Base-by-base conservation (phyloP, 129 eudicot genomes). In the Arctium minus region DNA sequence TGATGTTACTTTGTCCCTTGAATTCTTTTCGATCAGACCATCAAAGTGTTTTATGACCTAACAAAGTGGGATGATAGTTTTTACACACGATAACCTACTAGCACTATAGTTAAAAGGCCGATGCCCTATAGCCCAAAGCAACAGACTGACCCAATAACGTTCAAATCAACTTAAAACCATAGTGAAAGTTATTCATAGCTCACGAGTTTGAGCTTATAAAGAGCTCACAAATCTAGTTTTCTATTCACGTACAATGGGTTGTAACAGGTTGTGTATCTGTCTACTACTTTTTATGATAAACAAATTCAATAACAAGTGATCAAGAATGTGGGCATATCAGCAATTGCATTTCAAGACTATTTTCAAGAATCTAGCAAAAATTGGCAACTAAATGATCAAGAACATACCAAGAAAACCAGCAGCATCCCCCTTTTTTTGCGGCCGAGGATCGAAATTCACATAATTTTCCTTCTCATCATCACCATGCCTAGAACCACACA, bases 401-500 rank as follows among this genome's bases (percentile, higher is more conserved):
- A 70, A 69, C 0, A 44, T 71, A 86, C 88, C 82, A 37, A 68
- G 27, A 31, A 10, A 12, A 40, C 73, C 77, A 72, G 56, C 27
- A 77, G 75, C 46, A 32, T 4, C 38, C n/a, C 53, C 76, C 40
- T 75, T 89, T 32, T 71, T 81, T 27, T 15, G 79, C 18, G 40
- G 39, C 13, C 89, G 75, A 2, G 88, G 89, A 85, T 80, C 88
- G 29, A 82, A 85, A 38, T 74, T 72, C 67, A 91, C 83, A 3
- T 76, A 76, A 70, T 68, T 56, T 31, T 31, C 82, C 35, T 81
- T 78, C 8, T 37, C 77, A 81, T 70, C 75, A 29, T 33, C 13
- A 22, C 27, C 27, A 80, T 75, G 38, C 70, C 70, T 29, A 8
- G 15, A 76, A 37, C 78, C 81, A 70, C 79, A 46, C 73, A 93